These are phyloP conservation scores for Golubevia sp. DNA, from an alignment of 1,284 basidiomycete genomes.

Conservation along the genomic window DNA sequence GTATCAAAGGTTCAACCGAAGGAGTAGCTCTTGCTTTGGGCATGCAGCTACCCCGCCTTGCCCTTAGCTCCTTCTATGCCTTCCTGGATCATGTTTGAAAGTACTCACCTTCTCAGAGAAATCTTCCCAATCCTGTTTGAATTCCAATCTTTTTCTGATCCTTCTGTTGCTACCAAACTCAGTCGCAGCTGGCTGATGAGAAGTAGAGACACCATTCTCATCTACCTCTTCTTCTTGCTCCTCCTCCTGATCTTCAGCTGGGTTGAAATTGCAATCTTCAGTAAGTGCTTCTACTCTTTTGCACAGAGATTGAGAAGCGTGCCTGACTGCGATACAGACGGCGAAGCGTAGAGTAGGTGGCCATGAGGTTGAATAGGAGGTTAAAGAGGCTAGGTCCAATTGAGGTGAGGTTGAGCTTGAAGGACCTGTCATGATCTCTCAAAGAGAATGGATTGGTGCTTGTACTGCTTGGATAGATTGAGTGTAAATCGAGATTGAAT, in stretches of 20 bases:
- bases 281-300: constrained; percentile 20
- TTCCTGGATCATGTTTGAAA: too few relatives aligned
- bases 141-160: neutral
- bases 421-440: neutral
- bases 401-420: constrained; percentile 31
- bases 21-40: too few relatives aligned
- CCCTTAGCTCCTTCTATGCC: too few relatives aligned
- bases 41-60: neutral
- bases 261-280: neutral
- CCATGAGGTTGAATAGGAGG: constrained; percentile 44
- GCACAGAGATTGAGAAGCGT: constrained; percentile 27
- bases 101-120: neutral
- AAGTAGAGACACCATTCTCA: constrained; percentile 7
- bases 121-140: neutral
- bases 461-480: too few relatives aligned
- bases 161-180: neutral
- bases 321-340: constrained; percentile 41
- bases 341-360: constrained; percentile 35
- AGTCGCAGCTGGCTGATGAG: neutral
- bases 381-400: constrained; percentile 14
- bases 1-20: neutral
- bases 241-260: constrained; percentile 4
- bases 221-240: constrained; percentile 7
- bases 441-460: too few relatives aligned
- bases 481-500: too few relatives aligned